A percentile compares a stretch with the other conserved stretches of the same genome.
phyloP scores from a whole-genome alignment of 2,329 filamentous ascomycete genomes.

The Amauroascus niger region DNA sequence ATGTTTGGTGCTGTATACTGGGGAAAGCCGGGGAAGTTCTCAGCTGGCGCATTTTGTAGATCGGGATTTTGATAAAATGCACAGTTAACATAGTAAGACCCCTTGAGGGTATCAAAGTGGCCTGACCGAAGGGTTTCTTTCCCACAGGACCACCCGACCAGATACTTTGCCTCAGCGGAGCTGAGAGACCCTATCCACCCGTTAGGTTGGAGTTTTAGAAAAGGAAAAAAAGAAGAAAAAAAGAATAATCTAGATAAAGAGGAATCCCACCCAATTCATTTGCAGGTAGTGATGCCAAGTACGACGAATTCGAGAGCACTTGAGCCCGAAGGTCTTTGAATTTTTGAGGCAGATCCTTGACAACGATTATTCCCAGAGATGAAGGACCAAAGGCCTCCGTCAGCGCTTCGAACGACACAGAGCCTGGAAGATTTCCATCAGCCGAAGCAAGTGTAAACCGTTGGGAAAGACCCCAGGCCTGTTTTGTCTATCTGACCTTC shows the following conservation, averaged over 20 bases:
- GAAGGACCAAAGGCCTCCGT: slow-evolving; percentile 74
- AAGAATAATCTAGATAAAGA: slow-evolving; percentile 32
- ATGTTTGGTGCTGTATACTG: slow-evolving; percentile 87
- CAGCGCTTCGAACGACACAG: slow-evolving; percentile 37
- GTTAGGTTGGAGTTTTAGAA: slow-evolving; percentile 42
- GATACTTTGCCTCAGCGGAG: slow-evolving; percentile 45
- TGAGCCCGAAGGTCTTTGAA: slow-evolving; percentile 63
- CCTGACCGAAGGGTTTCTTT: slow-evolving; percentile 55
- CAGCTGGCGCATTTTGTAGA: slow-evolving; percentile 31
- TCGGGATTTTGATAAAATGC: slow-evolving; percentile 41
- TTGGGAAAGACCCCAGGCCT: not conserved
- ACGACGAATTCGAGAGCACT: slow-evolving; percentile 77
- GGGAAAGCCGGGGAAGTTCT: slow-evolving; percentile 50
- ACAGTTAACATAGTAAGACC: slow-evolving; percentile 56
- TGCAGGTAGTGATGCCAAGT: slow-evolving; percentile 69
- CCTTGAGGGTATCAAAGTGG: slow-evolving; percentile 53
- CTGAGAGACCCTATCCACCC: slow-evolving; percentile 32
- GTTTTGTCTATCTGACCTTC: slow-evolving; percentile 32
- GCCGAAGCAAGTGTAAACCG: not conserved
- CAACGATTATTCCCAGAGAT: slow-evolving; percentile 86
- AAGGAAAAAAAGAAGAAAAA: too few species aligned
- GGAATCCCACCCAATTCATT: slow-evolving; percentile 55
- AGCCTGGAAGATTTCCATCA: slow-evolving; percentile 19
- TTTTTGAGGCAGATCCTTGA: slow-evolving; percentile 66
- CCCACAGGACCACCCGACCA: slow-evolving; percentile 55